These are phyloP conservation scores for Parastagonospora nodorum DNA, from an alignment of 2,329 filamentous ascomycete species.

Conservation along the genomic window DNA sequence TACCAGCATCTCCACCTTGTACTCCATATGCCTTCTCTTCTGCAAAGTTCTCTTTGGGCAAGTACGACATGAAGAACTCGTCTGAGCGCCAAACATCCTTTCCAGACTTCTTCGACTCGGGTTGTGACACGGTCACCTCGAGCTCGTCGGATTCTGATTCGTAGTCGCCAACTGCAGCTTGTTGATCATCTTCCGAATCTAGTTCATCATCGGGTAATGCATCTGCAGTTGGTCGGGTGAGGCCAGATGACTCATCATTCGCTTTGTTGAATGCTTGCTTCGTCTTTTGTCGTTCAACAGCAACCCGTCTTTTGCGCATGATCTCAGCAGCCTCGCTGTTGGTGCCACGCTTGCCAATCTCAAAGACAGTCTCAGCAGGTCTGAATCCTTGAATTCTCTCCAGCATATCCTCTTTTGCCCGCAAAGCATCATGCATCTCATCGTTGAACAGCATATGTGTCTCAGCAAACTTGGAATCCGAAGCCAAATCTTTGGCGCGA, in stretches of 20 bases:
- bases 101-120: conserved; percentile 35
- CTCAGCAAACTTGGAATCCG: conserved; percentile 71
- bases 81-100: conserved; percentile 73
- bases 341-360: conserved; percentile 75
- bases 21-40: conserved; percentile 95
- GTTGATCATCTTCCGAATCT: conserved; percentile 45
- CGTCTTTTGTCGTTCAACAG: conserved; percentile 64
- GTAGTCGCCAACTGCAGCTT: conserved; percentile 40
- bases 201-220: conserved; percentile 19
- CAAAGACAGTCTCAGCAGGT: conserved; percentile 94
- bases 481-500: conserved; percentile 77
- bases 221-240: conserved; percentile 6
- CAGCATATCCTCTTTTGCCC: conserved; percentile 82
- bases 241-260: conserved; percentile 21
- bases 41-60: conserved; percentile 78
- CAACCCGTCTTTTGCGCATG: conserved; percentile 73
- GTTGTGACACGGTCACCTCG: conserved; percentile 56
- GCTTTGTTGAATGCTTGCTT: conserved; percentile 48
- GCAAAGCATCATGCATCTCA: conserved; percentile 63
- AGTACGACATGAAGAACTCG: conserved; percentile 97
- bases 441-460: conserved; percentile 78
- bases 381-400: conserved; percentile 86
- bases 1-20: conserved; percentile 69
- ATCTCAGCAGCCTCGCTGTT: conserved; percentile 71
- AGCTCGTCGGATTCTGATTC: conserved; percentile 59